Evolutionary conservation across 2,329 filamentous ascomycete genomes (phyloP).

Genomic region (Talaromyces sp.): DNA sequence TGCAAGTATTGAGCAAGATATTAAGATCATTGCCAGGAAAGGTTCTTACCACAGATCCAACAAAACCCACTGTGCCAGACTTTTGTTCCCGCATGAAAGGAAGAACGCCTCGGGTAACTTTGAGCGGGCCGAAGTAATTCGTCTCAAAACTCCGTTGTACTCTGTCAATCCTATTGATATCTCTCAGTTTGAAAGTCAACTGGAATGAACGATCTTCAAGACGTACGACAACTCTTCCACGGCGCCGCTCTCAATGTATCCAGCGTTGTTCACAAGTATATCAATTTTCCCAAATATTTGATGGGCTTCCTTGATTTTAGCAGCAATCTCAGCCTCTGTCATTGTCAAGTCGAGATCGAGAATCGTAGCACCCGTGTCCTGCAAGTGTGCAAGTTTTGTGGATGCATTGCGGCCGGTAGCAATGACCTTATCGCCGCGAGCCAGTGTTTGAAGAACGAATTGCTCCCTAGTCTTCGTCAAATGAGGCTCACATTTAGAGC

Average conservation of each 20-base stretch:
- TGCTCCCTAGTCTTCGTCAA: slow-evolving; percentile 4
- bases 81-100: slow-evolving; percentile 20
- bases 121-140: slow-evolving; percentile 24
- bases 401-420: slow-evolving; percentile 9
- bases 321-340: slow-evolving; percentile 4
- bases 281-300: slow-evolving; percentile 7
- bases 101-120: slow-evolving; percentile 18
- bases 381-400: slow-evolving; percentile 7
- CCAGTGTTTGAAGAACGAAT: slow-evolving; percentile 9
- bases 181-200: not conserved
- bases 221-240: slow-evolving; percentile 10
- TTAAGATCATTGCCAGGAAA: not conserved
- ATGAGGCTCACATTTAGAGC: not conserved
- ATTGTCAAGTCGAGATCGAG: slow-evolving; percentile 7
- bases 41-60: slow-evolving; percentile 13
- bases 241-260: slow-evolving; percentile 8
- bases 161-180: slow-evolving; percentile 4
- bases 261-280: slow-evolving; percentile 10
- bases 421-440: slow-evolving; percentile 7
- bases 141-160: slow-evolving; percentile 13
- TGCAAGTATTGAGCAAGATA: slow-evolving; percentile 12
- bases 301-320: slow-evolving; percentile 2
- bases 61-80: slow-evolving; percentile 21
- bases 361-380: slow-evolving; percentile 6
- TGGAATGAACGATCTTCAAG: not conserved